Conservation (phyloP, 169 alveolate genomes). For the Toxoplasma gondii region DNA sequence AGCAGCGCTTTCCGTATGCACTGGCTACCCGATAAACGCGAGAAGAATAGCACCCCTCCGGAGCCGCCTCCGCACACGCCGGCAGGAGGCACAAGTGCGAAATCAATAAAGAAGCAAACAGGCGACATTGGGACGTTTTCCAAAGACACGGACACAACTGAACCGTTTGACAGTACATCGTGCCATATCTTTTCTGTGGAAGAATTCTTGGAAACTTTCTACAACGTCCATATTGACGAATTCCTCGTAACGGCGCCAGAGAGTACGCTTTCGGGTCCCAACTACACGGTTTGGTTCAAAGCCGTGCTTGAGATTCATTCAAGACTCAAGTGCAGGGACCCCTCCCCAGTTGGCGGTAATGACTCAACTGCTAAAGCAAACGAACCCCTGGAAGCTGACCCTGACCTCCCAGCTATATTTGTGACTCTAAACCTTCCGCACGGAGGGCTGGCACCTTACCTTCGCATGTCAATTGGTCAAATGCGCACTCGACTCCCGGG, state of each 20-base stretch:
- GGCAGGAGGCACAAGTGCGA: background rate
- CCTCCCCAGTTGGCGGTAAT: background rate
- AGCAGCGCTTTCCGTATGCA: constrained; percentile 20
- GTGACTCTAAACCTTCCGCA: constrained; percentile 36
- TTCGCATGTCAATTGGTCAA: constrained; percentile 31
- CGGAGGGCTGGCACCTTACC: constrained; percentile 49
- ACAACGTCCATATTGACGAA: constrained; percentile 12
- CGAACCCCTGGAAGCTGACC: background rate
- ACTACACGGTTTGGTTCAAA: constrained; percentile 38
- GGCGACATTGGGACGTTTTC: background rate
- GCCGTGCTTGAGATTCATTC: constrained; percentile 47
- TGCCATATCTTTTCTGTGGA: constrained; percentile 28
- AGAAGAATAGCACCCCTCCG: background rate
- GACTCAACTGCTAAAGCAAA: background rate
- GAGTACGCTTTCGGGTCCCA: constrained; percentile 18
- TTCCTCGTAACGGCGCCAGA: constrained; percentile 38
- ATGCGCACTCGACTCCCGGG: background rate
- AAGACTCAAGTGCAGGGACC: background rate
- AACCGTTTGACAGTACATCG: background rate
- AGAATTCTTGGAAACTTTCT: background rate
- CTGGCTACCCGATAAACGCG: constrained; percentile 5
- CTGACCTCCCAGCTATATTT: background rate
- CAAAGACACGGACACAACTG: background rate
- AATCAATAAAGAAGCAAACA: background rate
- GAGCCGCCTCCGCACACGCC: background rate